These are phyloP conservation scores for Ophiocordyceps unilateralis DNA, from an alignment of 2,329 filamentous ascomycete genomes.

Conservation along the genomic window DNA sequence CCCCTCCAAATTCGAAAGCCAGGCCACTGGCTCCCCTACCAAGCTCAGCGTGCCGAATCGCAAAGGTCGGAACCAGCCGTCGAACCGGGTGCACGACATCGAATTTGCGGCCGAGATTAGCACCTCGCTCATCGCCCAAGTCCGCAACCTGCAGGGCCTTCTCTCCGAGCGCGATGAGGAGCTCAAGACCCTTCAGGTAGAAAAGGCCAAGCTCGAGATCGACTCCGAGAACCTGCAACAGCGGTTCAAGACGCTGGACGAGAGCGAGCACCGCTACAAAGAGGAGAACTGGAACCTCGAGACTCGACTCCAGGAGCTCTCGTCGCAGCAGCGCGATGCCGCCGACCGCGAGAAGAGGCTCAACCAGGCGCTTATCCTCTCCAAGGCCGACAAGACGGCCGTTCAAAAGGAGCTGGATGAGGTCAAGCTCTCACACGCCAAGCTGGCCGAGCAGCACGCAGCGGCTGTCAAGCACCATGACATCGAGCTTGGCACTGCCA, in stretches of 20 bases:
- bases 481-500: conserved; percentile 68
- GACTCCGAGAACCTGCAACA: conserved; percentile 68
- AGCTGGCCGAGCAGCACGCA: conserved; percentile 64
- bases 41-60: conserved; percentile 78
- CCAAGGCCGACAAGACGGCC: conserved; percentile 57
- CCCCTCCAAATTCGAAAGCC: conserved; percentile 65
- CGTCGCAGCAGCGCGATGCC: conserved; percentile 55
- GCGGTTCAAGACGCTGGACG: conserved; percentile 66
- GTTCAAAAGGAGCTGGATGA: conserved; percentile 84
- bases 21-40: conserved; percentile 70
- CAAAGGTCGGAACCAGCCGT: conserved; percentile 77
- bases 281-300: conserved; percentile 98
- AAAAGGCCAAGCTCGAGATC: conserved; percentile 65
- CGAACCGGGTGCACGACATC: conserved; percentile 82
- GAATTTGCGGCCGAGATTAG: conserved; percentile 98
- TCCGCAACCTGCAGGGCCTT: conserved; percentile 73
- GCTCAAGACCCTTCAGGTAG: conserved; percentile 54
- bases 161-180: conserved; percentile 79
- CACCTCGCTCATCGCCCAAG: conserved; percentile 82
- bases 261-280: conserved; percentile 91
- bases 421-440: conserved; percentile 62
- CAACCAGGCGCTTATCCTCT: conserved; percentile 49
- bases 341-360: conserved; percentile 72
- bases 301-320: conserved; percentile 73
- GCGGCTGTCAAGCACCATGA: conserved; percentile 68